Evolutionary conservation across 1,284 basidiomycete genomes (phyloP).

Genomic region (Naganishia albida): DNA sequence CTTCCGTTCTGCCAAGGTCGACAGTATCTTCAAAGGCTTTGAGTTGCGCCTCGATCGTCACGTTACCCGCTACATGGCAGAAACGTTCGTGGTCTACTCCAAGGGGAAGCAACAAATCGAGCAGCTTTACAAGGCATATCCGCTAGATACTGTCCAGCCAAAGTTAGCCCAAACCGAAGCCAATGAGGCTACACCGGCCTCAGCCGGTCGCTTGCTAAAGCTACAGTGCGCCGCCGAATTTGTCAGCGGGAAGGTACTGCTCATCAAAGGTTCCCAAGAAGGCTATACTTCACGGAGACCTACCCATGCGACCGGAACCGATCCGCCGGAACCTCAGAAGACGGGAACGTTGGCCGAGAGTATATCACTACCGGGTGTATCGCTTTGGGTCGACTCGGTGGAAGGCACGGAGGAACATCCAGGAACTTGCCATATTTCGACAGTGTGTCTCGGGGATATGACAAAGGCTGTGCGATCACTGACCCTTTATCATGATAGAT

Average conservation of each 20-base stretch:
- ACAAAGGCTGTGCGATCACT: conserved; percentile 1
- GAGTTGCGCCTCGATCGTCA: conserved; percentile 79
- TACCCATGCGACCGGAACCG: conserved; percentile 25
- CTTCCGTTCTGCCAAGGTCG: conserved; percentile 65
- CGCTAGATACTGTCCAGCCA: conserved; percentile 41
- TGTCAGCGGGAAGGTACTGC: conserved; percentile 63
- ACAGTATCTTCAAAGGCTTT: conserved; percentile 80
- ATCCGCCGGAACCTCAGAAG: conserved; percentile 18
- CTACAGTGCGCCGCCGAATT: conserved; percentile 71
- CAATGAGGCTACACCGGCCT: conserved; percentile 37
- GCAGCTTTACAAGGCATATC: conserved; percentile 59
- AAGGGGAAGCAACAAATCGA: conserved; percentile 76
- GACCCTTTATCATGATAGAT: conserved; percentile 65
- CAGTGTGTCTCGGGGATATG: conserved; percentile 27
- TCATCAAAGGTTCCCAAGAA: conserved; percentile 37
- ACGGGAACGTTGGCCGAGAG: conserved; percentile 42
- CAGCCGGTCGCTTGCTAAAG: conserved; percentile 28
- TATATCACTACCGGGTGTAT: conserved; percentile 68
- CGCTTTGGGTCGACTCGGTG: conserved; percentile 70
- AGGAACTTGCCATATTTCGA: conserved; percentile 31
- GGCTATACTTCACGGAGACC: background rate
- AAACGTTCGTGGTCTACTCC: conserved; percentile 79
- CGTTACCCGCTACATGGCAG: conserved; percentile 75
- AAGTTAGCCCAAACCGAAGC: conserved; percentile 29
- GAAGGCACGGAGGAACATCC: conserved; percentile 21